Conservation (phyloP, 305 asterid genomes). For the Fraxinus sp. region DNA sequence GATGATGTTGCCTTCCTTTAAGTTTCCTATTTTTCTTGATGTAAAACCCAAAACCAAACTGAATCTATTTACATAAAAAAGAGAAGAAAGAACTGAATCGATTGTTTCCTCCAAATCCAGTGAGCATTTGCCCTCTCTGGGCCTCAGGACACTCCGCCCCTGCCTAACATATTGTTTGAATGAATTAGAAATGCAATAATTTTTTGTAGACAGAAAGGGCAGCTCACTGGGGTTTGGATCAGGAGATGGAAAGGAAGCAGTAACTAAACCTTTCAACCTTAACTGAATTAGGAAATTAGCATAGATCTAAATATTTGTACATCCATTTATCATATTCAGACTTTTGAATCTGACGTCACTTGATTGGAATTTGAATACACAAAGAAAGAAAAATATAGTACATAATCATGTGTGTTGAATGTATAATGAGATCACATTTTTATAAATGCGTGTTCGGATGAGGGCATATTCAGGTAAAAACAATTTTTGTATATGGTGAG, state of each 20-base stretch:
- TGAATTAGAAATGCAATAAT: background rate
- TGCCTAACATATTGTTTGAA: background rate
- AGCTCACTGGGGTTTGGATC: background rate
- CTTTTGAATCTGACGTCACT: background rate
- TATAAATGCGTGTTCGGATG: background rate
- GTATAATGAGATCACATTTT: background rate
- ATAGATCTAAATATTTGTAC: background rate
- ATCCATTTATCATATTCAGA: background rate
- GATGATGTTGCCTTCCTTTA: background rate
- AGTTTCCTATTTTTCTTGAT: background rate
- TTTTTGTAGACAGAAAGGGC: background rate
- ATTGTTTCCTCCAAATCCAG: background rate
- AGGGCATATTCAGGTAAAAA: background rate
- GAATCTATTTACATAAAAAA: background rate
- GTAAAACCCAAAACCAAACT: background rate
- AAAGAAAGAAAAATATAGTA: background rate
- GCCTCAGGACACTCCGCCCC: background rate
- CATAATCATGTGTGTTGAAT: background rate
- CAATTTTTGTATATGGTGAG: background rate
- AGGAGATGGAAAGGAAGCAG: background rate
- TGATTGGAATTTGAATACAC: background rate
- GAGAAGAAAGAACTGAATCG: background rate
- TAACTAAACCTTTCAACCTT: background rate
- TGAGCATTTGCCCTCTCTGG: background rate
- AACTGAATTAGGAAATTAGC: background rate